Evolutionary conservation across 2,329 filamentous ascomycete species (phyloP).

Genomic region (Thelonectria olida): DNA sequence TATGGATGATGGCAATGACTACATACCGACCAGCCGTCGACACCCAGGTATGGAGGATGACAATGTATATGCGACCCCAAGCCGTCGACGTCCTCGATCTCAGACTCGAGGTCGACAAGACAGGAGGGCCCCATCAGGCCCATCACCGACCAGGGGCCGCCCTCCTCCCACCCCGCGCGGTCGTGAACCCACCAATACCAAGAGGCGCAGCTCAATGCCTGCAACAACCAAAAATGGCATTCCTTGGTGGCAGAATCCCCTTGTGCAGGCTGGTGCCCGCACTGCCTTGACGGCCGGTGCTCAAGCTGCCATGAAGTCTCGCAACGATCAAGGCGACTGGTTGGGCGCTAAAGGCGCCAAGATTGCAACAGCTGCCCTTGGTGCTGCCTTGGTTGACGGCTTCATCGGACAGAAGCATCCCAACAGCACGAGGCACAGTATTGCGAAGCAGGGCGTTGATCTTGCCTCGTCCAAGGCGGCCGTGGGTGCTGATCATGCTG

Average conservation of each 20-base stretch:
- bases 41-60: slow-evolving; percentile 28
- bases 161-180: slow-evolving; percentile 31
- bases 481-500: slow-evolving; percentile 11
- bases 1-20: slow-evolving; percentile 30
- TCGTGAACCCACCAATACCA: slow-evolving; percentile 27
- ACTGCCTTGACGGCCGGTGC: slow-evolving; percentile 59
- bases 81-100: slow-evolving; percentile 34
- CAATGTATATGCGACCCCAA: slow-evolving; percentile 14
- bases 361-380: slow-evolving; percentile 58
- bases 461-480: slow-evolving; percentile 31
- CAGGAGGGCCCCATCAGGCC: slow-evolving; percentile 16
- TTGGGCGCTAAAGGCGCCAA: slow-evolving; percentile 59
- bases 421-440: slow-evolving; percentile 34
- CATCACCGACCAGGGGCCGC: slow-evolving; percentile 36
- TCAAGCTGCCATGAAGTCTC: slow-evolving; percentile 57
- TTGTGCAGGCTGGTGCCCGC: slow-evolving; percentile 53
- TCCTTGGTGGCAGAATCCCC: slow-evolving; percentile 50
- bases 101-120: slow-evolving; percentile 31
- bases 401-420: slow-evolving; percentile 51
- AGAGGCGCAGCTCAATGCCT: slow-evolving; percentile 47
- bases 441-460: slow-evolving; percentile 39
- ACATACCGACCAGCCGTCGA: too few relatives aligned
- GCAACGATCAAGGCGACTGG: slow-evolving; percentile 57
- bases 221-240: slow-evolving; percentile 34
- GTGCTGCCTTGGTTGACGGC: slow-evolving; percentile 58